phyloP scores from a whole-genome alignment of 495 filamentous ascomycete species.

The Massariosphaeria phaeospora region DNA sequence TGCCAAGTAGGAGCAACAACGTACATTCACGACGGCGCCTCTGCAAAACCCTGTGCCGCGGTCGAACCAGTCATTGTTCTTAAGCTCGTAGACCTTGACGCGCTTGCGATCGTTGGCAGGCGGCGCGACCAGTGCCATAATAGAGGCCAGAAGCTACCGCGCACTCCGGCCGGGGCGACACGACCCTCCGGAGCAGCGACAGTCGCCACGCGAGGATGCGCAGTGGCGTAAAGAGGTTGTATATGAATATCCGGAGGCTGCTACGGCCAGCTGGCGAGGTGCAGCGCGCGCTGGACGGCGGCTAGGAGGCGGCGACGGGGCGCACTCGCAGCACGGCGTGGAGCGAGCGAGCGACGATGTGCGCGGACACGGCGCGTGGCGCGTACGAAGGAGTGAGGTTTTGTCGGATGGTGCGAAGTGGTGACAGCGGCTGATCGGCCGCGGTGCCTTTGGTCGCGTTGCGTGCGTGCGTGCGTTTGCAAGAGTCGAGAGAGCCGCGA shows the following conservation, averaged over 20 bases:
- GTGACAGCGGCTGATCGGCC: conserved; percentile 10
- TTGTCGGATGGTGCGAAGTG: neutral
- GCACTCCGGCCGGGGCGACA: conserved; percentile 34
- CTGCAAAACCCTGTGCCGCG: conserved; percentile 93
- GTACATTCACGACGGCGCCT: conserved; percentile 70
- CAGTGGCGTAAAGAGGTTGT: neutral
- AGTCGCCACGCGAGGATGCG: conserved; percentile 14
- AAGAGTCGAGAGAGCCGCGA: conserved; percentile 16
- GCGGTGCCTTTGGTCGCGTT: conserved; percentile 11
- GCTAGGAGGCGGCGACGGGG: conserved; percentile 16
- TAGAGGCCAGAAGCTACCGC: conserved; percentile 30
- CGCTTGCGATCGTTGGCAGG: conserved; percentile 83
- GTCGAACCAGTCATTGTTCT: conserved; percentile 98
- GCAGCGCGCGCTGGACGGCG: conserved; percentile 12
- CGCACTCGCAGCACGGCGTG: neutral
- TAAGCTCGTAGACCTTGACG: conserved; percentile 98
- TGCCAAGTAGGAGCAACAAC: conserved; percentile 35
- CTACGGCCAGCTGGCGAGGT: conserved; percentile 3
- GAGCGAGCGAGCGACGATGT: neutral
- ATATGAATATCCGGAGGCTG: neutral
- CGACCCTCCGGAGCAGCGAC: conserved; percentile 32
- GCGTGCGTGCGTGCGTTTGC: conserved; percentile 12
- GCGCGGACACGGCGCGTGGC: conserved; percentile 2
- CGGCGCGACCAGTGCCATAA: conserved; percentile 83
- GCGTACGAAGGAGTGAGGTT: neutral